Base-by-base conservation (phyloP, 2,329 filamentous ascomycete genomes). In the Neopestalotiopsis sp. region DNA sequence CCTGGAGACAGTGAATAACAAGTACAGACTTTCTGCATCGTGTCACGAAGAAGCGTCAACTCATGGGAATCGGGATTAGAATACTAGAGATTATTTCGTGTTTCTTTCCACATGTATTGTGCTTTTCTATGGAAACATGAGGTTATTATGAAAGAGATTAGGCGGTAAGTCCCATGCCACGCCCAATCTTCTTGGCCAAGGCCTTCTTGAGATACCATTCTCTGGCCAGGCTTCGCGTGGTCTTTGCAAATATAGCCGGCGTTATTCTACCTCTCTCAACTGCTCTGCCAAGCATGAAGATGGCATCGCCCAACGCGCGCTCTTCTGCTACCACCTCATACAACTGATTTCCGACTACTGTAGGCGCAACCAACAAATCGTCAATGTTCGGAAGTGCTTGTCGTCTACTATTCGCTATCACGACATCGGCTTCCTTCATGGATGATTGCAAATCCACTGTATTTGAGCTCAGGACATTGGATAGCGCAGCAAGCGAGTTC, bases 241-340 rank as follows among this genome's bases (percentile, higher is more conserved):
- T 91, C 84, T 92, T 93, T 32, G 93, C 90, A 82, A 95, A 96
- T 0, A 92, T 90, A n/a, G 89, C 86, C 4, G 91, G 88, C 12
- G 87, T 86, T 30, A 96, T 87, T 67, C 92, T 85, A 4, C 93
- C 93, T 66, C 86, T 85, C 78, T 95, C 93, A 24, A 95, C 86
- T 1, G 91, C 93, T 68, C 91, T 84, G 1, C 92, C 92, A 14
- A 97, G 84, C 71, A 94, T 91, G 76, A 96, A 97, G 71, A 98
- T 90, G 2, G 94, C 92, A 78, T 98, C 95, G 40, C 92, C 92
- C 62, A 97, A 88, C 2, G 93, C 94, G 72, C 92, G 88, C 81
- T 98, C 95, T 78, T 99, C 96, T 1, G 94, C 94, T 34, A 95
- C 93, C 1, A 97, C 85, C 62, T 91, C 90, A 80, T 98, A 99